A percentile compares a stretch with the other conserved stretches of the same genome.
Conservation (phyloP, 1,139 yeast species). For the Wickerhamomyces sp. region DNA sequence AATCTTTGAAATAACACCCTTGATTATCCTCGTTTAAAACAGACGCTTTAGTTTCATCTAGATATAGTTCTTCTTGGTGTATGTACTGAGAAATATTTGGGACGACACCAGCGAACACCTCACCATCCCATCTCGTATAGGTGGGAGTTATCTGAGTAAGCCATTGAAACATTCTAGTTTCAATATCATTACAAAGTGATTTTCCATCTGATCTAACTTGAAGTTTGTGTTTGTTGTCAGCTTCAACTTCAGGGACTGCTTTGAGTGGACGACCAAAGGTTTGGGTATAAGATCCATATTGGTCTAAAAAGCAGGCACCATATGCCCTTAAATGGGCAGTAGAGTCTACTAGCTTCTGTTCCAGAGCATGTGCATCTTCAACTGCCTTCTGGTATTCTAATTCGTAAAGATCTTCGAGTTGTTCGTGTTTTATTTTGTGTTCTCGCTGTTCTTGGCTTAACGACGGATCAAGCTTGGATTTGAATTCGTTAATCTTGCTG, state of each 20-base stretch:
- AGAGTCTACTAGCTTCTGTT: slow-evolving; percentile 23
- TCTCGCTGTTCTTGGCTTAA: not conserved
- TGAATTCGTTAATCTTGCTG: slow-evolving; percentile 1
- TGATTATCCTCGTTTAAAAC: not conserved
- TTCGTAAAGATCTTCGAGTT: slow-evolving; percentile 5
- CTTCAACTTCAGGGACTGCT: not conserved
- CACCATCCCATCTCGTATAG: slow-evolving; percentile 38
- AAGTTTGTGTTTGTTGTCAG: not conserved
- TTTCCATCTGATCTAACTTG: not conserved
- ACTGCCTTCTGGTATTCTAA: slow-evolving; percentile 9
- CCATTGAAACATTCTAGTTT: slow-evolving; percentile 38
- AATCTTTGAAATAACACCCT: slow-evolving; percentile 25
- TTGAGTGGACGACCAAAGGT: not conserved
- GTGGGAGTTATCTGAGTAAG: slow-evolving; percentile 32
- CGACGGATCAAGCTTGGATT: not conserved
- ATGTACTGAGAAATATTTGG: slow-evolving; percentile 16
- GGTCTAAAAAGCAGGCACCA: slow-evolving; percentile 36
- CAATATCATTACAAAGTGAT: slow-evolving; percentile 28
- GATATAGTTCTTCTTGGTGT: slow-evolving; percentile 1
- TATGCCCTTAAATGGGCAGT: slow-evolving; percentile 36
- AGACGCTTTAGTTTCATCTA: not conserved
- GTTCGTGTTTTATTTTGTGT: not conserved
- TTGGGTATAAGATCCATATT: slow-evolving; percentile 13
- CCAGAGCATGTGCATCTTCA: slow-evolving; percentile 16
- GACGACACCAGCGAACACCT: slow-evolving; percentile 7